Evolutionary conservation across 176 grass and related monocot genomes (phyloP).

Genomic region (Triticum dicoccoides): DNA sequence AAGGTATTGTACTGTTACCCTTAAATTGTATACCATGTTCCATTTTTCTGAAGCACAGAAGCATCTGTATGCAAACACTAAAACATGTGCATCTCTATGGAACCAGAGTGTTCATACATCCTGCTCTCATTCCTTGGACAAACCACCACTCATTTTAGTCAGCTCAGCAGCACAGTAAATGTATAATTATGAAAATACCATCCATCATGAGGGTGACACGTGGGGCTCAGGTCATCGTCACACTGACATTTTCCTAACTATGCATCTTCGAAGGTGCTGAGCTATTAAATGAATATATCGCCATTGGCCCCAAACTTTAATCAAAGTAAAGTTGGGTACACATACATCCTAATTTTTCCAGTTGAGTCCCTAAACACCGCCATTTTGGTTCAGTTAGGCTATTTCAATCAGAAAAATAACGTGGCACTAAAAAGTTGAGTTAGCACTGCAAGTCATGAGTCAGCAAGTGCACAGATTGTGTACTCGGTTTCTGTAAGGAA

Average conservation of each 20-base stretch:
- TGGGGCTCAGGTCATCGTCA: not conserved
- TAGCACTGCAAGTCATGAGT: constrained; percentile 17
- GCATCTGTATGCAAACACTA: not conserved
- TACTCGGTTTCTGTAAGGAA: not conserved
- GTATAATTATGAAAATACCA: not conserved
- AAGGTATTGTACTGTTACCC: constrained; percentile 48
- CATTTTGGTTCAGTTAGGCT: constrained; percentile 15
- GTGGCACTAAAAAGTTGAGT: not conserved
- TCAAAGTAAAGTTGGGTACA: not conserved
- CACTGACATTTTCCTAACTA: not conserved
- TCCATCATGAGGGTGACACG: not conserved
- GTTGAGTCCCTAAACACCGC: not conserved
- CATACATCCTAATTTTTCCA: not conserved
- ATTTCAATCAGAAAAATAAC: not conserved
- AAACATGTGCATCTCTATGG: not conserved
- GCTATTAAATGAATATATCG: constrained; percentile 16
- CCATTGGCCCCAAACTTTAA: not conserved
- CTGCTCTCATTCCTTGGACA: not conserved
- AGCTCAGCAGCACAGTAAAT: not conserved
- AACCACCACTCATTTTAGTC: not conserved
- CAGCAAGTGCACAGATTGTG: not conserved
- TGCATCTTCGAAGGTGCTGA: not conserved
- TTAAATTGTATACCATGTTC: constrained; percentile 17
- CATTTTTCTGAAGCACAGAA: not conserved
- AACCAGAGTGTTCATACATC: not conserved